Conservation (phyloP, 2,329 filamentous ascomycete genomes). For the Nothopassalora personata region DNA sequence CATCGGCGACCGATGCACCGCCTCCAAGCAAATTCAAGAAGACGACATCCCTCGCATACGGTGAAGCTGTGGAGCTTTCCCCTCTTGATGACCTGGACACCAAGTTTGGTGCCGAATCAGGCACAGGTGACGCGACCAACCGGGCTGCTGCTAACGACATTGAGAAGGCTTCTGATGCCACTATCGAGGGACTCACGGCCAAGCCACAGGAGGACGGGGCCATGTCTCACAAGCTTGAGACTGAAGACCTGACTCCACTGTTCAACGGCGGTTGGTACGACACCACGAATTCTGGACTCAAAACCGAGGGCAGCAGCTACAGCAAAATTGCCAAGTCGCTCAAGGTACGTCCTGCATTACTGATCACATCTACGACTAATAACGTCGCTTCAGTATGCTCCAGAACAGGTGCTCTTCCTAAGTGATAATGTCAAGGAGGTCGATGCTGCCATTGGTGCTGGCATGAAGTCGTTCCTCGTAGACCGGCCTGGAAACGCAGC, state of each 20-base stretch:
- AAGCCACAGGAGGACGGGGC: not conserved
- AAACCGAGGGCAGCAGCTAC: slow-evolving; percentile 65
- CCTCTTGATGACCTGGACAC: slow-evolving; percentile 2
- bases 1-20: slow-evolving; percentile 10
- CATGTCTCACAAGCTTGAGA: slow-evolving; percentile 30
- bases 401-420: slow-evolving; percentile 64
- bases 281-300: slow-evolving; percentile 72
- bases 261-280: slow-evolving; percentile 65
- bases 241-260: slow-evolving; percentile 53
- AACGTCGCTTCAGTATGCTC: slow-evolving; percentile 35
- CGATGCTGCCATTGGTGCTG: slow-evolving; percentile 40
- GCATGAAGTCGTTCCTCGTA: slow-evolving; percentile 41
- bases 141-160: slow-evolving; percentile 2
- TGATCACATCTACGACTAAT: not conserved
- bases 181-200: not conserved
- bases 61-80: slow-evolving; percentile 4
- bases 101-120: not conserved
- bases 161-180: slow-evolving; percentile 3
- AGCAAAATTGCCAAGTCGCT: slow-evolving; percentile 53
- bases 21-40: slow-evolving; percentile 10
- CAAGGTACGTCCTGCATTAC: slow-evolving; percentile 17
- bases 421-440: slow-evolving; percentile 68
- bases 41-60: not conserved
- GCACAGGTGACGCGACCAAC: slow-evolving; percentile 5
- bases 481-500: slow-evolving; percentile 65